These are phyloP conservation scores for Parafenestella ontariensis DNA, from an alignment of 2,329 filamentous ascomycete species.

Conservation along the genomic window DNA sequence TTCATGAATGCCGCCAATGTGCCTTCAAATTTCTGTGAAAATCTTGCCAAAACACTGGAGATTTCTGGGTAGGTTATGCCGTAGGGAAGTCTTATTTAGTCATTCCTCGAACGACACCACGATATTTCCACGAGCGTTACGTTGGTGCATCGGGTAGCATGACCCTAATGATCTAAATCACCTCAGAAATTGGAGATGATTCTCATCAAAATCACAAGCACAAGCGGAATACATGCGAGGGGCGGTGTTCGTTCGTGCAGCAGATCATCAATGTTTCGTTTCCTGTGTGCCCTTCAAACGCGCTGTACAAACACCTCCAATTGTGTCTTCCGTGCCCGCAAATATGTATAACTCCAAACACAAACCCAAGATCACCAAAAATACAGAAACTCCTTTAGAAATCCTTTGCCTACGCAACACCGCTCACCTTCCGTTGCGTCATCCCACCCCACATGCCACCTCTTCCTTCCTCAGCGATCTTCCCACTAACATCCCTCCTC, in stretches of 20 bases:
- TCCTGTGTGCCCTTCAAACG: neutral
- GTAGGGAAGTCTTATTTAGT: neutral
- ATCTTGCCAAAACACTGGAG: neutral
- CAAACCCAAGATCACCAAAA: neutral
- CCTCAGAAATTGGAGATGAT: too few relatives aligned
- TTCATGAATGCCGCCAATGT: too few relatives aligned
- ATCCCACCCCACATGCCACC: slow-evolving; percentile 49
- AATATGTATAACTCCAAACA: neutral
- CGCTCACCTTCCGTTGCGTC: slow-evolving; percentile 52
- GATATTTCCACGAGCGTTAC: neutral
- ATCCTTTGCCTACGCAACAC: slow-evolving; percentile 29
- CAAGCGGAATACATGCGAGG: neutral
- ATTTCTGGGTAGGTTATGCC: neutral
- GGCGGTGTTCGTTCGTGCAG: neutral
- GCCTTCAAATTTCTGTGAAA: too few relatives aligned
- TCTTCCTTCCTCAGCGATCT: slow-evolving; percentile 74
- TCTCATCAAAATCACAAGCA: too few relatives aligned
- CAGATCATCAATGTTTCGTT: neutral
- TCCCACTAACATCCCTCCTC: slow-evolving; percentile 70
- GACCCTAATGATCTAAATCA: neutral
- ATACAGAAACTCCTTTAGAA: slow-evolving; percentile 4
- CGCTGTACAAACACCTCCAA: neutral
- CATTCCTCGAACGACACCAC: neutral
- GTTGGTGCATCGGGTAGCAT: neutral
- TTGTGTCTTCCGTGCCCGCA: neutral